These are phyloP conservation scores for Danielozyma ontarioensis DNA, from an alignment of 805 yeast genomes.

Conservation along the genomic window DNA sequence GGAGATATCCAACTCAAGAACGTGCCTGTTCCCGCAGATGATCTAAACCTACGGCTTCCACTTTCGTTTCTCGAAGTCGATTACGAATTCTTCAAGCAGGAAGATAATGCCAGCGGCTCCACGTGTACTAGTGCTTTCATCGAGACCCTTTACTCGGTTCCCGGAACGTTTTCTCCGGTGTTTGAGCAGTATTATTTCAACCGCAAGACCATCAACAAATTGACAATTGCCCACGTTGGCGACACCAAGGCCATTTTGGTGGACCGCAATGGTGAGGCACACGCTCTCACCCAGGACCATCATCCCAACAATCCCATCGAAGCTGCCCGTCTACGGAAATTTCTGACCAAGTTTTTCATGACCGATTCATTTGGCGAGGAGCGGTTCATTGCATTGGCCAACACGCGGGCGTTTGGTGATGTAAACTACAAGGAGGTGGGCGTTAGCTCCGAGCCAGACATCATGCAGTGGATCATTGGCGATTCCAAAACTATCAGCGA, in stretches of 20 bases:
- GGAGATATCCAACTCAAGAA: slow-evolving; percentile 13
- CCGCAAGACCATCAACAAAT: slow-evolving; percentile 56
- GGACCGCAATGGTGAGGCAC: slow-evolving; percentile 76
- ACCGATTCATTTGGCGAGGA: slow-evolving; percentile 93
- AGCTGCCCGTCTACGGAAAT: slow-evolving; percentile 62
- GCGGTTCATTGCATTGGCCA: slow-evolving; percentile 76
- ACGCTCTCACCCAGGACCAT: slow-evolving; percentile 71
- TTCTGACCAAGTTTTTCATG: slow-evolving; percentile 56
- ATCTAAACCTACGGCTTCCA: slow-evolving; percentile 56
- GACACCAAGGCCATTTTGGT: slow-evolving; percentile 87
- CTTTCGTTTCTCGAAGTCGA: slow-evolving; percentile 65
- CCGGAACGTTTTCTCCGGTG: slow-evolving; percentile 23
- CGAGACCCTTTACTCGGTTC: slow-evolving; percentile 37
- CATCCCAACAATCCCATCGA: slow-evolving; percentile 85
- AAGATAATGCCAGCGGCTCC: slow-evolving; percentile 50
- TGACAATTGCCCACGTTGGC: slow-evolving; percentile 86
- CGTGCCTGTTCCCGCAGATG: slow-evolving; percentile 34
- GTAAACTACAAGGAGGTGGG: slow-evolving; percentile 75
- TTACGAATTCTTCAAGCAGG: slow-evolving; percentile 45
- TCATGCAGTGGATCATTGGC: slow-evolving; percentile 65
- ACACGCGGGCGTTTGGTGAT: slow-evolving; percentile 94
- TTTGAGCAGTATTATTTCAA: slow-evolving; percentile 51
- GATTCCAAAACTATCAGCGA: slow-evolving; percentile 31
- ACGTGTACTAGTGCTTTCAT: slow-evolving; percentile 66
- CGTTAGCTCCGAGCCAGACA: slow-evolving; percentile 88